Percentiles rank a stretch among this genome's conserved stretches.
Evolutionary conservation across 768 basidiomycete species (phyloP).

Genomic region (Suillus subluteus): DNA sequence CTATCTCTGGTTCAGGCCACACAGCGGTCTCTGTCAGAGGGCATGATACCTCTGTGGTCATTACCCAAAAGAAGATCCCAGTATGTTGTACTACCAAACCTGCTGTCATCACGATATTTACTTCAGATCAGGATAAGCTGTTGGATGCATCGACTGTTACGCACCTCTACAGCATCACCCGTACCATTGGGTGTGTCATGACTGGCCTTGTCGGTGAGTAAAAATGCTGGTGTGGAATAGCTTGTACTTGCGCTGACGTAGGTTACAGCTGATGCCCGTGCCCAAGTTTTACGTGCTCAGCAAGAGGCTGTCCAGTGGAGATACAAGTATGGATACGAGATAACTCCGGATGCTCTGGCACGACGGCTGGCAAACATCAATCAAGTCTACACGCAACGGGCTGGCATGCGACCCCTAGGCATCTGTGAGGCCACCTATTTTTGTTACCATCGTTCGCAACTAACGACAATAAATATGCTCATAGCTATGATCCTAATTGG

Average conservation of each 20-base stretch:
- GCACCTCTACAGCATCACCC: conserved; percentile 95
- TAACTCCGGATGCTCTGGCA: conserved; percentile 95
- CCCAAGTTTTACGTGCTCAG: conserved; percentile 86
- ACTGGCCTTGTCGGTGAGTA: conserved; percentile 89
- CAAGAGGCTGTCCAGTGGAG: conserved; percentile 90
- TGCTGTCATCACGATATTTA: conserved; percentile 9
- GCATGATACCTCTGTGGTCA: conserved; percentile 92
- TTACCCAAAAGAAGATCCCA: conserved; percentile 98
- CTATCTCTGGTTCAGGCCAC: conserved; percentile 95
- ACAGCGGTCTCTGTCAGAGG: conserved; percentile 93
- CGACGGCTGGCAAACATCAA: conserved; percentile 96
- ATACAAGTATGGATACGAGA: conserved; percentile 98
- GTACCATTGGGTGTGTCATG: conserved; percentile 96
- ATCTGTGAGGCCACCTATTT: conserved; percentile 64
- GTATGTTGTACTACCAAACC: conserved; percentile 53
- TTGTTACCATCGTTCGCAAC: not conserved
- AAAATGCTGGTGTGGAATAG: conserved; percentile 3
- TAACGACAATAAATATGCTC: conserved; percentile 9
- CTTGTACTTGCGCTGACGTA: conserved; percentile 1
- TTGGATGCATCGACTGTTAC: conserved; percentile 93
- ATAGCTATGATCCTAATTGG: conserved; percentile 97
- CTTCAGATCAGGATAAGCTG: conserved; percentile 81
- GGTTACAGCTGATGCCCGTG: conserved; percentile 81
- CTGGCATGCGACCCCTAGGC: conserved; percentile 95
- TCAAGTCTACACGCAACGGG: conserved; percentile 97